A percentile compares a stretch with the other conserved stretches of the same genome.
These are phyloP conservation scores for Coniochaeta sp. DNA, from an alignment of 2,329 filamentous ascomycete genomes.

Conservation along the genomic window DNA sequence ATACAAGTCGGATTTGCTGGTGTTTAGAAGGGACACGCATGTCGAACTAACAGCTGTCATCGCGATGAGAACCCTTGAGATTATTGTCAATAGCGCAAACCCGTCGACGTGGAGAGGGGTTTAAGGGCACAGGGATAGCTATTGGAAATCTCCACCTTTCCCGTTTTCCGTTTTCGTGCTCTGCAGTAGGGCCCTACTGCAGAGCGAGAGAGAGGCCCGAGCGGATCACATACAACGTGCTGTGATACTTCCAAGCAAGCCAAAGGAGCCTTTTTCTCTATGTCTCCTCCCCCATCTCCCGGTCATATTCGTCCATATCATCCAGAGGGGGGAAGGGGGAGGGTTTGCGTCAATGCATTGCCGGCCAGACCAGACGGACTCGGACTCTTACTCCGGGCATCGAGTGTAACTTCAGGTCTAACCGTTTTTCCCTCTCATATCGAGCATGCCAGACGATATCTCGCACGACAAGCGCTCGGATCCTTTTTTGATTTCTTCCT, in stretches of 20 bases:
- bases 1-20: not conserved
- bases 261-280: not conserved
- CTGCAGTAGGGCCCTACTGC: not conserved
- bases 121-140: not conserved
- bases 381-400: not conserved
- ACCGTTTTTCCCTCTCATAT: not conserved
- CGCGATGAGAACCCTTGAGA: not conserved
- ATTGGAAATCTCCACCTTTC: not conserved
- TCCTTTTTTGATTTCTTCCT: too few species aligned
- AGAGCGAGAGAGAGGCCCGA: not conserved
- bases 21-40: too few species aligned
- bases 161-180: not conserved
- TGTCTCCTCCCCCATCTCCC: not conserved
- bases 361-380: not conserved
- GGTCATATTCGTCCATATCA: not conserved
- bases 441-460: not conserved
- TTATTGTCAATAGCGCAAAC: not conserved
- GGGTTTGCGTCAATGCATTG: not conserved
- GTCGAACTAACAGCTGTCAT: not conserved
- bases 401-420: not conserved
- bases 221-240: not conserved
- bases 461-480: not conserved
- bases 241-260: not conserved
- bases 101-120: not conserved
- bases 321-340: too few species aligned